phyloP scores from a whole-genome alignment of 352 stramenopile species.

The Thalassiosira gravida region DNA sequence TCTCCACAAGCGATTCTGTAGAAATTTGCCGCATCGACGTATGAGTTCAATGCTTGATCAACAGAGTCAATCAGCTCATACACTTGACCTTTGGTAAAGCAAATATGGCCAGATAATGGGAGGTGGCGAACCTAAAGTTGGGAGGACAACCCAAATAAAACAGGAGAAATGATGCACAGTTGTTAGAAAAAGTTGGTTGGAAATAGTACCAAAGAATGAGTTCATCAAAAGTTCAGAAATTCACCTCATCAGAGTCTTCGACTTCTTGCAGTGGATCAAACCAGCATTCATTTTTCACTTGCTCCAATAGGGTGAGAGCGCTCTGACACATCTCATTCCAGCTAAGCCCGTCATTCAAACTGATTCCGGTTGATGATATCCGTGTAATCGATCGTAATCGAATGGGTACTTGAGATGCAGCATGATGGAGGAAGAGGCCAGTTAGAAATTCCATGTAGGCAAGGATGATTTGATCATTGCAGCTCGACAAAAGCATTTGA shows the following conservation, averaged over 20 bases:
- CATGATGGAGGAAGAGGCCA: constrained; percentile 44
- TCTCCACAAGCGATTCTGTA: constrained; percentile 61
- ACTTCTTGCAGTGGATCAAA: constrained; percentile 53
- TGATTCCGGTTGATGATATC: constrained; percentile 31
- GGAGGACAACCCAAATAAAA: no score
- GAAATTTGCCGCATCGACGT: constrained; percentile 55
- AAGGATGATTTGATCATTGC: constrained; percentile 52
- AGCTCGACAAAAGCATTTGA: constrained; percentile 39
- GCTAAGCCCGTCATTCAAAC: constrained; percentile 33
- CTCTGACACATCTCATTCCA: constrained; percentile 58
- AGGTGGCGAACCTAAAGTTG: no score
- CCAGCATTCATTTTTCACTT: constrained; percentile 64
- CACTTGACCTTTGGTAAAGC: constrained; percentile 53
- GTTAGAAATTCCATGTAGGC: constrained; percentile 54
- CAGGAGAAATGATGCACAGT: no score
- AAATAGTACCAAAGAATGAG: no score
- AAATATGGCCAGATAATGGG: constrained; percentile 55
- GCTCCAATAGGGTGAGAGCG: constrained; percentile 42
- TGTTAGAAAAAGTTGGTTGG: no score
- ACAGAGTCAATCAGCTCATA: constrained; percentile 42
- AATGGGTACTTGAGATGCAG: constrained; percentile 43
- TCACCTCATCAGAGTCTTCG: constrained; percentile 48
- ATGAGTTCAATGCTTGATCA: constrained; percentile 50
- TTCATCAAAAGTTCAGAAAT: no score
- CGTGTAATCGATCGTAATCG: constrained; percentile 43